Evolutionary conservation across 176 grass and related monocot species (phyloP), one percentile per base, ranked within the genome.

Genomic region (Cenchrus americanus): DNA sequence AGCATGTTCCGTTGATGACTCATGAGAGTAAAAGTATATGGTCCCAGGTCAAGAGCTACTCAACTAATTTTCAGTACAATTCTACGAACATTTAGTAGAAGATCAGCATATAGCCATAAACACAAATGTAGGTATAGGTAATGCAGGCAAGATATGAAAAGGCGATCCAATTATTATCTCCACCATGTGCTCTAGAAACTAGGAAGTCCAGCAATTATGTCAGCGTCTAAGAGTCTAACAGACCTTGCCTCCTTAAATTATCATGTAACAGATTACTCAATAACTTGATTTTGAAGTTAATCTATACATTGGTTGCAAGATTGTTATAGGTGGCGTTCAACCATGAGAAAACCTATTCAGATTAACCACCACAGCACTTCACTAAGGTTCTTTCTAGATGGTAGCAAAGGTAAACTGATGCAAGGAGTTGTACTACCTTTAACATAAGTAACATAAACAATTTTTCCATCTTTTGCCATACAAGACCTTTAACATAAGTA

Each of bases 361-460:
- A 21, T 67, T 68, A 89, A 76, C 46, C 9, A 61, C 63, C 14
- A 13, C 48, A 62, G 61, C 64, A 19, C 15, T 55, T 83, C 69
- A 69, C 41, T 52, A 30, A n/a, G 8, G 21, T 51, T n/a, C 59
- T 87, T 90, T 60, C 27, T 87, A 80, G 75, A 86, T 83, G 50
- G n/a, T 67, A 43, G 27, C 41, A 73, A 57, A 86, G 48, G 78
- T 86, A 86, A 78, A 65, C 51, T 55, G 30, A 68, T 62, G 49
- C 52, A 66, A 83, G 32, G 76, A 81, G 0, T 52, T 62, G 18
- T 58, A 41, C 34, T 37, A 77, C 21, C 46, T 63, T 75, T 82
- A 30, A 86, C 66, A 76, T 57, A 37, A 58, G 19, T 72, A 64
- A 71, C 78, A 76, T 40, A 32, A 47, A 77, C 42, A 27, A 27